Percentiles rank a stretch among this genome's conserved stretches.
These are phyloP conservation scores for Vanrija pseudolonga DNA, from an alignment of 1,284 basidiomycete species.

Conservation along the genomic window DNA sequence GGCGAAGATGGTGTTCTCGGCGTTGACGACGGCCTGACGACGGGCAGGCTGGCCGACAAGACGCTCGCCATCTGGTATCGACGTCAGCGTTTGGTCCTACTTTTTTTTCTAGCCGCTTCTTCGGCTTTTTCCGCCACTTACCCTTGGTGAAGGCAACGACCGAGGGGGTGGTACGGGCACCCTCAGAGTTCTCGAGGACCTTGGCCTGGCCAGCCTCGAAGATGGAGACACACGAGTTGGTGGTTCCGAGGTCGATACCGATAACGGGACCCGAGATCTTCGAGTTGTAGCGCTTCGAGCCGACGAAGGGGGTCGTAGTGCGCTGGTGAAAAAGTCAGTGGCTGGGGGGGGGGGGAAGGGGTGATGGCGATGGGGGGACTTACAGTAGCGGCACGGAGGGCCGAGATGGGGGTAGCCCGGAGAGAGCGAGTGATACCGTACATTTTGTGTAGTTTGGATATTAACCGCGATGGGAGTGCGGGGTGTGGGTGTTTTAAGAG, in stretches of 20 bases:
- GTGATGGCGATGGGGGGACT: constrained; percentile 8
- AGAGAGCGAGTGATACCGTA: constrained; percentile 40
- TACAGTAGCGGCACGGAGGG: constrained; percentile 25
- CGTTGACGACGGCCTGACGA: constrained; percentile 95
- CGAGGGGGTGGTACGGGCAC: constrained; percentile 95
- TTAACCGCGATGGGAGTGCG: neutral
- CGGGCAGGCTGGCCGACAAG: constrained; percentile 95
- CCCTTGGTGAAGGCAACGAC: constrained; percentile 96
- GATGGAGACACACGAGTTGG: constrained; percentile 86
- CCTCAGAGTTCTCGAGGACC: constrained; percentile 97
- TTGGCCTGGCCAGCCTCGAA: constrained; percentile 94
- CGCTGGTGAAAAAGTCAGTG: constrained; percentile 21
- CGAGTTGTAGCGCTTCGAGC: constrained; percentile 49
- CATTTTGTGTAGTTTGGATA: constrained; percentile 21
- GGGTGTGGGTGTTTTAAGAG: neutral
- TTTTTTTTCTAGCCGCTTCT: neutral
- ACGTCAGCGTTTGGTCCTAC: neutral
- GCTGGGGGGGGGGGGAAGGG: too few species aligned
- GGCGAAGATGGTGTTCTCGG: constrained; percentile 87
- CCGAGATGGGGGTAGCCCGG: constrained; percentile 18
- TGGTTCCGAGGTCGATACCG: constrained; percentile 54
- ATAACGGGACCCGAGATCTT: constrained; percentile 54
- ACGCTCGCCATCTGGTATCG: constrained; percentile 64
- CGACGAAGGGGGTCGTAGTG: constrained; percentile 30
- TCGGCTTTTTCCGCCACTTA: constrained; percentile 31